These are phyloP conservation scores for Ogataea populi-albae DNA, from an alignment of 805 yeast species.

Conservation along the genomic window DNA sequence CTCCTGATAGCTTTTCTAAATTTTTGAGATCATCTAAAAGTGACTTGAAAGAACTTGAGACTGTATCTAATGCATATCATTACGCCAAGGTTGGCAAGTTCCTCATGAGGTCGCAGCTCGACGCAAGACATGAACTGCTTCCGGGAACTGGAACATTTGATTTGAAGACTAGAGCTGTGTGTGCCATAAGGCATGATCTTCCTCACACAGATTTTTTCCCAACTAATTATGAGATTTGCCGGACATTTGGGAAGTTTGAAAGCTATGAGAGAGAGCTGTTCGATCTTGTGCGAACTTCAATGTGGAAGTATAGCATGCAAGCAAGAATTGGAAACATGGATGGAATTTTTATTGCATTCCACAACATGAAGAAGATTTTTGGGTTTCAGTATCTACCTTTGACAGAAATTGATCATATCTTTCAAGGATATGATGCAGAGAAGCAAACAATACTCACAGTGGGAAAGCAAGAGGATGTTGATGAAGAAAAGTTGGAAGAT, in stretches of 20 bases:
- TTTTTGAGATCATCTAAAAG: conserved; percentile 25
- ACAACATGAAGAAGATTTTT: conserved; percentile 73
- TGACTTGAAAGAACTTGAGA: conserved; percentile 1
- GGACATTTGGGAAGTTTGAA: conserved; percentile 62
- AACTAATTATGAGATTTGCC: conserved; percentile 64
- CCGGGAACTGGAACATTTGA: conserved; percentile 95
- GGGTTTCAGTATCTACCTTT: conserved; percentile 90
- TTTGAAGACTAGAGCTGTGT: conserved; percentile 85
- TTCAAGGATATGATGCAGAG: conserved; percentile 41
- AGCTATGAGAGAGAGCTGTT: conserved; percentile 78
- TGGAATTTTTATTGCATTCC: conserved; percentile 91
- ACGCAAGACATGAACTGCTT: conserved; percentile 68
- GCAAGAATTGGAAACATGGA: conserved; percentile 97
- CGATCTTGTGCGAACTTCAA: conserved; percentile 72
- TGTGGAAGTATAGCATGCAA: conserved; percentile 83
- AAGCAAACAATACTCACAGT: background rate
- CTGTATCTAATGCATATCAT: conserved; percentile 47
- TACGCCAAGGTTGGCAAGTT: conserved; percentile 69
- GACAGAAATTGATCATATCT: conserved; percentile 61
- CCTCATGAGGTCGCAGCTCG: conserved; percentile 86
- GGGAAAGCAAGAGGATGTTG: conserved; percentile 7
- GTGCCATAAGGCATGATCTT: conserved; percentile 78
- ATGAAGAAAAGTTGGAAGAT: conserved; percentile 12
- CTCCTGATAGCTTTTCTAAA: conserved; percentile 47
- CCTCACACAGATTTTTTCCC: conserved; percentile 50